A percentile compares a stretch with the other conserved stretches of the same genome.
phyloP scores from a whole-genome alignment of 306 rosid genomes.

The Quercus mongolica region DNA sequence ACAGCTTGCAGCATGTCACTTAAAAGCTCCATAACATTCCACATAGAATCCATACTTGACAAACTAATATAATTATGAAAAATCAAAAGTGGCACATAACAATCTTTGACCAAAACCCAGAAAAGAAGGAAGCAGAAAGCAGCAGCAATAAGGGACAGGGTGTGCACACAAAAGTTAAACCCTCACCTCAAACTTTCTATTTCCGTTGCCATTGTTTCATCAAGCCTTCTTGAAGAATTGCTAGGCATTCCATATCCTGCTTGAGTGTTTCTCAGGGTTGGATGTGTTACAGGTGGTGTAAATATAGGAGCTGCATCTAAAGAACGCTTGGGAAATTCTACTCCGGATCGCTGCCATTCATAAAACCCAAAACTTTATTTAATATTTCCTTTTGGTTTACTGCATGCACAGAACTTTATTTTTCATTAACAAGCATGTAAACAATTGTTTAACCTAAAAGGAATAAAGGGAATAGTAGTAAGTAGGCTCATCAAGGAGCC shows the following conservation, averaged over 20 bases:
- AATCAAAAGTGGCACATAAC: neutral
- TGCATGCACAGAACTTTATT: neutral
- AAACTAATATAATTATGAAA: conserved; percentile 35
- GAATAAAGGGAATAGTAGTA: neutral
- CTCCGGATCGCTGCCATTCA: conserved; percentile 79
- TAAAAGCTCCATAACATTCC: conserved; percentile 77
- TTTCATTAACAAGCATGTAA: conserved; percentile 6
- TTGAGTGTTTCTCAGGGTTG: conserved; percentile 40
- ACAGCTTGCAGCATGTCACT: conserved; percentile 92
- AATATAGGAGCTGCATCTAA: conserved; percentile 72
- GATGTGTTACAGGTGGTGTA: conserved; percentile 75
- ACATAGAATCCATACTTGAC: conserved; percentile 89
- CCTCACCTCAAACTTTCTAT: conserved; percentile 78
- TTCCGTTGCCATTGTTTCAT: conserved; percentile 96
- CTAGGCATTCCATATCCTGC: conserved; percentile 88
- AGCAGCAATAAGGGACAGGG: conserved; percentile 5
- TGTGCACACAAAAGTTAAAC: neutral
- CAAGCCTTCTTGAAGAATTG: conserved; percentile 89
- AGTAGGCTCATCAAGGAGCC: neutral
- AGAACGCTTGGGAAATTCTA: conserved; percentile 77
- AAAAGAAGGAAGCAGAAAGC: neutral
- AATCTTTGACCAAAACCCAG: neutral
- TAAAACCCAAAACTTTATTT: conserved; percentile 16
- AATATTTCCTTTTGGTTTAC: conserved; percentile 2
- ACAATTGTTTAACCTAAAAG: neutral